Evolutionary conservation across 176 grass and related monocot species (phyloP), one percentile per base, ranked within the genome.

Genomic region (Aegilops tauschii): DNA sequence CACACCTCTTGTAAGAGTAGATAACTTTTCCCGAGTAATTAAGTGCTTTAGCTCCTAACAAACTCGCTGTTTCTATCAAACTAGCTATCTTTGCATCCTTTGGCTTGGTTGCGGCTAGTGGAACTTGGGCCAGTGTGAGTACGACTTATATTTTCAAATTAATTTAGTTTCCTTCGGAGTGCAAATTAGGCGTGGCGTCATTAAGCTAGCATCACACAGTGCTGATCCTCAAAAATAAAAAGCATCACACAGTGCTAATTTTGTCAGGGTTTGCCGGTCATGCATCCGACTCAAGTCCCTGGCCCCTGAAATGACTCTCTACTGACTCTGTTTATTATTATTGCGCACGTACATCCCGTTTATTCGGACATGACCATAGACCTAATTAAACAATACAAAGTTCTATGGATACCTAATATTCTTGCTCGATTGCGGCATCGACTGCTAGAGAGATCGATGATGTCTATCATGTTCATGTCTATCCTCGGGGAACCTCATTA

Each of bases 341-440:
- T 39, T 9, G 36, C 36, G 62, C 29, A 73, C 37, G 16, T 76
- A 5, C 9, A 66, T 18, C 14, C 61, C 49, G 50, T 75, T 75
- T 91, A 75, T 29, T 49, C 36, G 27, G 68, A 31, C 16, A 81
- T 76, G 76, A 77, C 76, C 21, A 30, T 29, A 37, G 25, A 49
- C 49, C 81, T 84, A 88, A 83, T 79, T 63, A 81, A 84, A 84
- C 11, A 80, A 76, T 61, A 54, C 16, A 49, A 49, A 42, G 40
- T 42, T 42, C 9, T 42, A 2, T 42, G 8, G 40, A 10, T 10
- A 11, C 9, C 40, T 42, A 42, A 42, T 42, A 42, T 42, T 42
- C 40, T 42, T 42, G 40, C 40, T 42, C 40, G 40, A 42, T 42
- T 11, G 40, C 0, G 40, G 40, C 40, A 42, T 42, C 40, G 3